Conservation (phyloP, 129 eudicot species). For the Centaurea solstitialis region DNA sequence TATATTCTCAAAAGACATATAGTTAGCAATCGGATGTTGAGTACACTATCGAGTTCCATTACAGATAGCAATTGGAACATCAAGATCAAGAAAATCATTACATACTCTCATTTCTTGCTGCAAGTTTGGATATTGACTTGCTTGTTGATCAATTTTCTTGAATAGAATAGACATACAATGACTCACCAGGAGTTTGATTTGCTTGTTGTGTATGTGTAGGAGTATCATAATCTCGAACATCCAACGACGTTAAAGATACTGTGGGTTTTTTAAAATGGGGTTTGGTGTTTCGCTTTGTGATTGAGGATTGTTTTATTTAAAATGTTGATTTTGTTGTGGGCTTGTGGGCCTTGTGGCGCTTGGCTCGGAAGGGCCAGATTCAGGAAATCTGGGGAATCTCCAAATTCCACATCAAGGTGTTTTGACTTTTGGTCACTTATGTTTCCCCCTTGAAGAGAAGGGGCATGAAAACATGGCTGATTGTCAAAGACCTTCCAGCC, state of each 20-base stretch:
- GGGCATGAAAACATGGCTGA: neutral
- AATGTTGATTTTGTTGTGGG: too few relatives aligned
- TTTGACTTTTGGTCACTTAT: neutral
- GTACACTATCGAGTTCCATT: neutral
- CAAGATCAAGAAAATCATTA: neutral
- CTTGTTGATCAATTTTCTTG: neutral
- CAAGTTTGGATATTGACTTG: neutral
- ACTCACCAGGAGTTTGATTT: too few relatives aligned
- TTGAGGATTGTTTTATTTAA: too few relatives aligned
- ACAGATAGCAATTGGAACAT: neutral
- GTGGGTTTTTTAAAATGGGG: too few relatives aligned
- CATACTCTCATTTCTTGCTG: neutral
- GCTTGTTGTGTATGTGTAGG: too few relatives aligned
- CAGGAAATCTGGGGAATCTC: neutral
- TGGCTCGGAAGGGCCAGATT: neutral
- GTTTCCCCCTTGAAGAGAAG: constrained; percentile 1
- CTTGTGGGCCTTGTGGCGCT: too few relatives aligned
- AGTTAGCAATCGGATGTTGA: neutral
- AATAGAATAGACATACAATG: too few relatives aligned
- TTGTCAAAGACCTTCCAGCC: too few relatives aligned
- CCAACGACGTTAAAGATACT: too few relatives aligned
- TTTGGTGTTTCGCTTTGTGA: too few relatives aligned
- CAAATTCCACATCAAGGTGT: neutral
- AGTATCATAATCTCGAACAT: too few relatives aligned
- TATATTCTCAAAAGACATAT: neutral